Percentiles rank a stretch among this genome's conserved stretches.
Conservation (phyloP, 208 protist genomes). For the Leishmania braziliensis region DNA sequence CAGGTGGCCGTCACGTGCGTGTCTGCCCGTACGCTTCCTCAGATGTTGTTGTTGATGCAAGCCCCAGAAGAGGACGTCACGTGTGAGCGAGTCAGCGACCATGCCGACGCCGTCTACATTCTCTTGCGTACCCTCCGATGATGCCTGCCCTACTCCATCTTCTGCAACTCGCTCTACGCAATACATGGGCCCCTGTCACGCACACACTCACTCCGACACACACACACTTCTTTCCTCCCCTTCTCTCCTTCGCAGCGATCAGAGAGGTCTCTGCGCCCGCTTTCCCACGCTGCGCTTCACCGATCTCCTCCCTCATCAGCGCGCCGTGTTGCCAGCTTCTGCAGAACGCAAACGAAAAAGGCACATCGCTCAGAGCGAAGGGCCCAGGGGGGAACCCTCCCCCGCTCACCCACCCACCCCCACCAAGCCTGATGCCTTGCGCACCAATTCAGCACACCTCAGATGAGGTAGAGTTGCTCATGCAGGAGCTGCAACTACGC, state of each 20-base stretch:
- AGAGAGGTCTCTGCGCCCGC: background rate
- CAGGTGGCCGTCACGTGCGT: background rate
- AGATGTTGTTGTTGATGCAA: background rate
- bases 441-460: constrained; percentile 7
- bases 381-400: background rate
- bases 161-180: background rate
- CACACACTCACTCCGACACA: background rate
- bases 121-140: background rate
- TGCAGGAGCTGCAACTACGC: constrained; percentile 48
- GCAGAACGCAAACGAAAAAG: background rate
- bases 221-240: background rate
- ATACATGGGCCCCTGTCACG: background rate
- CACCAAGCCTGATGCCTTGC: constrained; percentile 4
- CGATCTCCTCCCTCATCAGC: background rate
- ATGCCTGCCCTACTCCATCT: background rate
- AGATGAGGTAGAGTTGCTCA: constrained; percentile 23
- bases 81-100: background rate
- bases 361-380: background rate
- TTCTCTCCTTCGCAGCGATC: background rate
- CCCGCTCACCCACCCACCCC: background rate
- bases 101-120: background rate
- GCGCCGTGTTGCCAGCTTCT: background rate
- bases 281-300: background rate
- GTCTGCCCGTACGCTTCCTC: background rate
- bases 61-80: background rate